A percentile compares a stretch with the other conserved stretches of the same genome.
Evolutionary conservation across 768 basidiomycete species (phyloP).

Genomic region (Galerina marginata): DNA sequence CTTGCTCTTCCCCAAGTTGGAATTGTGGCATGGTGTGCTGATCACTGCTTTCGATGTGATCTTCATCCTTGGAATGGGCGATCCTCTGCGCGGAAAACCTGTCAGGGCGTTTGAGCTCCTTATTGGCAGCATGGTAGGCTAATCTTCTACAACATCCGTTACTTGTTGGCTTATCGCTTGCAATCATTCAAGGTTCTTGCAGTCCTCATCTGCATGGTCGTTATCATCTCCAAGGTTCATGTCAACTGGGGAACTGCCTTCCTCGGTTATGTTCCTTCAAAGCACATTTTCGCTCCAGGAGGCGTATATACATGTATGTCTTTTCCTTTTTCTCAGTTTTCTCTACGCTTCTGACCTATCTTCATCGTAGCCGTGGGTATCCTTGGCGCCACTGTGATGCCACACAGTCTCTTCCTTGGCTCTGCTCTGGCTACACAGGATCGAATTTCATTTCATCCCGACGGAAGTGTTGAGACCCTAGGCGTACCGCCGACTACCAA

Average conservation of each 20-base stretch:
- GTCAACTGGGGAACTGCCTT: slow-evolving; percentile 80
- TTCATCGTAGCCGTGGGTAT: slow-evolving; percentile 64
- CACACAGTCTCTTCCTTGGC: slow-evolving; percentile 90
- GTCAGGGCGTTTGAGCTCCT: slow-evolving; percentile 71
- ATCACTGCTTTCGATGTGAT: slow-evolving; percentile 74
- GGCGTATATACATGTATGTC: slow-evolving; percentile 67
- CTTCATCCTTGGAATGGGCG: slow-evolving; percentile 71
- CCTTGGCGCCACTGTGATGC: slow-evolving; percentile 89
- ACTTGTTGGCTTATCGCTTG: neutral
- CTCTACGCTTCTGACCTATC: neutral
- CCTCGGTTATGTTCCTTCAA: slow-evolving; percentile 77
- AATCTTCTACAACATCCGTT: neutral
- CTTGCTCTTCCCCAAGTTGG: slow-evolving; percentile 71
- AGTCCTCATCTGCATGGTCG: slow-evolving; percentile 78
- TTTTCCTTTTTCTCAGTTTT: neutral
- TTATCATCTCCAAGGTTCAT: slow-evolving; percentile 74
- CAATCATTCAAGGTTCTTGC: slow-evolving; percentile 53
- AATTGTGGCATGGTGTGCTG: slow-evolving; percentile 74
- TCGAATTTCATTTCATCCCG: slow-evolving; percentile 49
- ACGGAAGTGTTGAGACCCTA: slow-evolving; percentile 14
- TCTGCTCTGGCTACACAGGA: slow-evolving; percentile 87
- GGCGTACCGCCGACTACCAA: slow-evolving; percentile 10
- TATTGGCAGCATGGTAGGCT: slow-evolving; percentile 63
- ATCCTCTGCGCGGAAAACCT: slow-evolving; percentile 70
- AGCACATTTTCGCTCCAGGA: slow-evolving; percentile 56